Conservation (phyloP, 768 basidiomycete genomes). For the Brasilioporus rufonigricans region DNA sequence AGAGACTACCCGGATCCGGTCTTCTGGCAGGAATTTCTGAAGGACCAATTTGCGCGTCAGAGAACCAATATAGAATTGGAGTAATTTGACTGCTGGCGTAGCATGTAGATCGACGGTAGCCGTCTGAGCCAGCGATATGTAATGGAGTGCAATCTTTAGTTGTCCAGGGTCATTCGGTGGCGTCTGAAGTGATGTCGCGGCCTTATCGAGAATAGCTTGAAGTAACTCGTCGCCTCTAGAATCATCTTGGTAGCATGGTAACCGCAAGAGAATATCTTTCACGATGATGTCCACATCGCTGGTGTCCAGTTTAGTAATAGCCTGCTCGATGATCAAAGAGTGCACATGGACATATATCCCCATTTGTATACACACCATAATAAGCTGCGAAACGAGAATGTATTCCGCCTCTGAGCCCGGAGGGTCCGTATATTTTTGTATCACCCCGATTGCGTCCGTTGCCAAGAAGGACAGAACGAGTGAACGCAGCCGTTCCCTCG, state of each 20-base stretch:
- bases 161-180: slow-evolving; percentile 30
- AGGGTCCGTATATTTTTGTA: slow-evolving; percentile 43
- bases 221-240: slow-evolving; percentile 41
- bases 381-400: slow-evolving; percentile 45
- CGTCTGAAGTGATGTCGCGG: slow-evolving; percentile 31
- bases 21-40: slow-evolving; percentile 41
- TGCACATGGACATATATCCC: not conserved
- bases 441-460: slow-evolving; percentile 46
- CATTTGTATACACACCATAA: slow-evolving; percentile 41
- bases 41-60: slow-evolving; percentile 46
- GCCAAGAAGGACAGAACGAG: slow-evolving; percentile 62
- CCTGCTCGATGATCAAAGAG: slow-evolving; percentile 35
- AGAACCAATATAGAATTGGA: slow-evolving; percentile 51
- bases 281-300: slow-evolving; percentile 47
- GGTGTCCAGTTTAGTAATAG: slow-evolving; percentile 43
- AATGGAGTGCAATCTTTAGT: slow-evolving; percentile 39
- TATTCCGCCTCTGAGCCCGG: slow-evolving; percentile 46
- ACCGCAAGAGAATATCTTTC: slow-evolving; percentile 49
- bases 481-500: slow-evolving; percentile 54
- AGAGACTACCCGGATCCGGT: slow-evolving; percentile 45
- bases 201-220: slow-evolving; percentile 38
- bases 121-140: slow-evolving; percentile 46
- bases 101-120: slow-evolving; percentile 41
- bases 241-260: slow-evolving; percentile 42
- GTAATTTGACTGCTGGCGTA: slow-evolving; percentile 43